Evolutionary conservation across 148 eudicot genomes (phyloP), one percentile per base, ranked within the genome.

Genomic region (Camellia lanceoleosa): DNA sequence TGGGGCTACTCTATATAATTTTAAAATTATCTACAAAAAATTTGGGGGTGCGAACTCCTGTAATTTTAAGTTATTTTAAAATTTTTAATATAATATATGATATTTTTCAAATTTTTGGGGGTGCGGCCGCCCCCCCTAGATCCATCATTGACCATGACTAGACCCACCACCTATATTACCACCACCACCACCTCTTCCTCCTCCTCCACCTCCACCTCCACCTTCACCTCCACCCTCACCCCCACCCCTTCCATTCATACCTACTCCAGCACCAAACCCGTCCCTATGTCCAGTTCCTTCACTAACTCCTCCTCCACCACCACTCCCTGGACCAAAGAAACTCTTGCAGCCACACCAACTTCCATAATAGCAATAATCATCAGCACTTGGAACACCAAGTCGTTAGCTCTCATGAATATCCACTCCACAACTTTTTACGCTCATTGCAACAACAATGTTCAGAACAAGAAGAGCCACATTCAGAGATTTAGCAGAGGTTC

Each of bases 301-400:
- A 19, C 85, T 80, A 16, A 43, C 79, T 43, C 47, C 78, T 51
- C 7, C 71, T 49, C 80, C 59, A 6, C 15, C 77, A 54, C 1
- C 77, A 5, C 79, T 74, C 54, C 66, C 83, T 41, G 16, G 77
- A 0, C 75, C 78, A 42, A 77, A 66, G 44, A 84, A 84, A 49
- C 86, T 84, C 59, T 81, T 78, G 70, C 84, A 84, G 12, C 81
- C 86, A 16, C 86, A 74, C 86, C 86, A 84, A 41, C 61, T 66
- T 47, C 83, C 76, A 78, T 58, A 73, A 3, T 16, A 12, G 1
- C 71, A 56, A 59, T 52, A 47, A 71, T 52, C 81, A 30, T 68
- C 79, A 62, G 23, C 65, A 62, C 20, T 62, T 62, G 4, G 65
- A 62, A 16, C 65, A 10, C 16, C 61, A 5, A 58, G 3, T 14